Conservation (phyloP, 129 eudicot genomes). For the Arctium lappa region DNA sequence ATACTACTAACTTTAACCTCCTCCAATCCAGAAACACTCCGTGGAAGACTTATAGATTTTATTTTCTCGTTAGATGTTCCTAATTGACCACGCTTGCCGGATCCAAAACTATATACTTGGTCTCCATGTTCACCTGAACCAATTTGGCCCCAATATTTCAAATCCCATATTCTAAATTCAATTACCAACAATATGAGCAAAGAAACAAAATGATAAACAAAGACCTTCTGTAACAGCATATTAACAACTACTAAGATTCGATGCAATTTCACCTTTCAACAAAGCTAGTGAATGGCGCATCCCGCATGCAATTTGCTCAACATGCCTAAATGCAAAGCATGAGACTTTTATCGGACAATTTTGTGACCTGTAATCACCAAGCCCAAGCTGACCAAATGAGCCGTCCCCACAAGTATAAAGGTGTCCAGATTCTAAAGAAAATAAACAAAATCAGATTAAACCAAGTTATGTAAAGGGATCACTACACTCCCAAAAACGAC, state of each 20-base stretch:
- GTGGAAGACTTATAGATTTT: conserved; percentile 52
- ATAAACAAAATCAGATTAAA: background rate
- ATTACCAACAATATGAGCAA: background rate
- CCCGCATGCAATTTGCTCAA: conserved; percentile 73
- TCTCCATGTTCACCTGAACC: conserved; percentile 39
- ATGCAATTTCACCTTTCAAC: conserved; percentile 49
- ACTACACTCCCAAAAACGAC: too few relatives aligned
- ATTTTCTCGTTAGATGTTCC: conserved; percentile 59
- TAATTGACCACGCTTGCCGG: conserved; percentile 93
- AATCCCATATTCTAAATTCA: conserved; percentile 8
- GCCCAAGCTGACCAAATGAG: conserved; percentile 95
- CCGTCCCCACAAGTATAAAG: conserved; percentile 97
- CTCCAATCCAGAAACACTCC: conserved; percentile 47
- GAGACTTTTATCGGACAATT: conserved; percentile 49
- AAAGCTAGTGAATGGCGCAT: conserved; percentile 88
- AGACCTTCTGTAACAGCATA: background rate
- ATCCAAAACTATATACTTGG: conserved; percentile 77
- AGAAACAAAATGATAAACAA: background rate
- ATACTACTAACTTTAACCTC: conserved; percentile 40
- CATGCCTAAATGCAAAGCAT: conserved; percentile 49
- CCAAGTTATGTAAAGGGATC: background rate
- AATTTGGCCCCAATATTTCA: background rate
- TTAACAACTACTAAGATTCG: conserved; percentile 10
- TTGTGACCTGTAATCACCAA: conserved; percentile 59
- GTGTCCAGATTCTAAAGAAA: conserved; percentile 51